Evolutionary conservation across 2,329 filamentous ascomycete species (phyloP).

Genomic region (Colletotrichum sp.): DNA sequence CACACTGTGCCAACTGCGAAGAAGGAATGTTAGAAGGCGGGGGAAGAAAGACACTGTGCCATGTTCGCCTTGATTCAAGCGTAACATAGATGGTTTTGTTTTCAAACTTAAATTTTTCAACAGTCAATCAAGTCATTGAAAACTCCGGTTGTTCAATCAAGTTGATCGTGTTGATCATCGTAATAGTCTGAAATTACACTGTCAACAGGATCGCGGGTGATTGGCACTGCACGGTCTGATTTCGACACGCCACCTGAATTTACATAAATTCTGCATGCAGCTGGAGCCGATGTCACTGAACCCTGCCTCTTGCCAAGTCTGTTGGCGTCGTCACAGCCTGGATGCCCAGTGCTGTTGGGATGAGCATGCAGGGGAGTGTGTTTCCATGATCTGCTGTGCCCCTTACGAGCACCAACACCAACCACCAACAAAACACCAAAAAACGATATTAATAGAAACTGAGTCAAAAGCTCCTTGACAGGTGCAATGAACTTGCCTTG

Average conservation of each 20-base stretch:
- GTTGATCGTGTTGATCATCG: neutral
- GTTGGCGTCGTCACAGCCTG: neutral
- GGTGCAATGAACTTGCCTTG: no score
- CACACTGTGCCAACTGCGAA: neutral
- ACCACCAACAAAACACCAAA: neutral
- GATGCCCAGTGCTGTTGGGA: neutral
- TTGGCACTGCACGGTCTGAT: neutral
- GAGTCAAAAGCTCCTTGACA: no score
- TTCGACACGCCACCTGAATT: neutral
- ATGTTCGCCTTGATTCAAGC: neutral
- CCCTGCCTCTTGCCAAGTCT: neutral
- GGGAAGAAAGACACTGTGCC: neutral
- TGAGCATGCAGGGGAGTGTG: neutral
- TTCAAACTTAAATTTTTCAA: accelerated
- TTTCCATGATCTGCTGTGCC: neutral
- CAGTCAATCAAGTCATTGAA: accelerated
- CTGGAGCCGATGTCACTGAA: neutral
- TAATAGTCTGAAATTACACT: neutral
- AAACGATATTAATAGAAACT: neutral
- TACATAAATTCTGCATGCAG: neutral
- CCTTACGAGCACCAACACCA: neutral
- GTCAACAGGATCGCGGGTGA: neutral
- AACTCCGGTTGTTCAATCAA: neutral
- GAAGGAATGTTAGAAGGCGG: no score
- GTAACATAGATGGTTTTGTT: neutral